Base-by-base conservation (phyloP, 2,329 filamentous ascomycete genomes). In the Fusarium gaditjirri region DNA sequence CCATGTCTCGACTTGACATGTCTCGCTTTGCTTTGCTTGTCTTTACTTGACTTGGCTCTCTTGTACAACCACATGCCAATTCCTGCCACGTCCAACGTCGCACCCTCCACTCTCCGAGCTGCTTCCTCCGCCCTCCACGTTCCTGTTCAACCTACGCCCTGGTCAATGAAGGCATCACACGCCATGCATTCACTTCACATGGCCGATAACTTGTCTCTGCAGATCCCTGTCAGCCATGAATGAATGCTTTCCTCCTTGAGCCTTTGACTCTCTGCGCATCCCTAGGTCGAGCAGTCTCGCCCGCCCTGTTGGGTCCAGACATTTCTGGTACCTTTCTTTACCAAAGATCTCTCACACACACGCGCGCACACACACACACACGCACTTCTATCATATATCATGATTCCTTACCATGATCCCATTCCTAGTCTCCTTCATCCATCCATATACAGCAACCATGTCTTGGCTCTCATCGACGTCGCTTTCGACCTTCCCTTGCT, bases 391-490 rank as follows among this genome's bases (percentile, higher is more conserved):
- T 72, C 69, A 70, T 56, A 71, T 73, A 60, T 73, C 70, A 73
- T 65, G 54, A 38, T 66, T 52, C 17, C 53, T 43, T 44, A 23
- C 19, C 29, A 35, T 47, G 44, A 64, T 55, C 67, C 63, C 54
- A 61, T 71, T 62, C 70, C 54, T 42, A 55, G 43, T 38, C 49
- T 31, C 27, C n/a, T 55, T 23, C 49, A 55, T 21, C 49, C 23
- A 52, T 16, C 33, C 49, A 55, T 31, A 55, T 27, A 46, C 21
- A 44, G 55, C 59, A 63, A 73, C 63, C 71, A 61, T 73, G 63
- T 60, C 62, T 55, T 71, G 67, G 73, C 69, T 71, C 74, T 76
- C 73, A 76, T 76, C 75, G 71, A 76, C 59, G 63, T 71, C 49
- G 71, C 43, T 49, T 53, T 64, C 53, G 35, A 31, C 53, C 70